These are phyloP conservation scores for Cryptosporidium meleagridis DNA, from an alignment of 169 alveolate genomes.

Conservation along the genomic window DNA sequence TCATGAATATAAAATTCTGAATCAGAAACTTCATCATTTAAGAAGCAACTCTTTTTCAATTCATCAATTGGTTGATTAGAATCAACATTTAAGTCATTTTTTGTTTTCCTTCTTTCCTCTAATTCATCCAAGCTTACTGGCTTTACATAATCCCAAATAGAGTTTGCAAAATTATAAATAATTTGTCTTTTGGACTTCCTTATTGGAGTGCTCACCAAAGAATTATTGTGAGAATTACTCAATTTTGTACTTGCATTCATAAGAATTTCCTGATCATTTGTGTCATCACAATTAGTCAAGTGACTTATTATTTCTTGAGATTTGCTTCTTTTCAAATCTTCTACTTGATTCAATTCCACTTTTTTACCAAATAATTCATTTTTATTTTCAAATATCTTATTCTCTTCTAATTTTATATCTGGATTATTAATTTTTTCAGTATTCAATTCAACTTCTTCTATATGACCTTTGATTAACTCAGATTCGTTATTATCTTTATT, in stretches of 20 bases:
- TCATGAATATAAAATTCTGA: slow-evolving; percentile 35
- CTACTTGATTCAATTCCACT: not conserved
- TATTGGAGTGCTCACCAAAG: slow-evolving; percentile 1
- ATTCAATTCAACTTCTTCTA: not conserved
- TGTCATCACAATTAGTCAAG: not conserved
- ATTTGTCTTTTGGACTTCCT: slow-evolving; percentile 60
- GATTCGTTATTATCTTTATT: not conserved
- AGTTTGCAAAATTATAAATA: slow-evolving; percentile 51
- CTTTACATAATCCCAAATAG: slow-evolving; percentile 72
- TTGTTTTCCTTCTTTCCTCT: not conserved
- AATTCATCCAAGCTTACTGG: slow-evolving; percentile 50
- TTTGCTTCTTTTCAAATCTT: not conserved
- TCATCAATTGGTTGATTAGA: not conserved
- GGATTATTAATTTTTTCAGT: not conserved
- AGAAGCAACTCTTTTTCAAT: not conserved
- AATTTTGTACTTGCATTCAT: not conserved
- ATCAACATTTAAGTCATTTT: not conserved
- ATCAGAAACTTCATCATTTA: slow-evolving; percentile 36
- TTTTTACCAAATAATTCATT: not conserved
- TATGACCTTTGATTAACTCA: not conserved
- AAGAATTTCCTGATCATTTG: not conserved
- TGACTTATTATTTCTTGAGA: slow-evolving; percentile 2
- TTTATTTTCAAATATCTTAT: not conserved
- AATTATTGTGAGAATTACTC: slow-evolving; percentile 8
- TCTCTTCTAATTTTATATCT: not conserved